phyloP scores from a whole-genome alignment of 371 early-diverging fungal species.

The Scutellospora calospora region DNA sequence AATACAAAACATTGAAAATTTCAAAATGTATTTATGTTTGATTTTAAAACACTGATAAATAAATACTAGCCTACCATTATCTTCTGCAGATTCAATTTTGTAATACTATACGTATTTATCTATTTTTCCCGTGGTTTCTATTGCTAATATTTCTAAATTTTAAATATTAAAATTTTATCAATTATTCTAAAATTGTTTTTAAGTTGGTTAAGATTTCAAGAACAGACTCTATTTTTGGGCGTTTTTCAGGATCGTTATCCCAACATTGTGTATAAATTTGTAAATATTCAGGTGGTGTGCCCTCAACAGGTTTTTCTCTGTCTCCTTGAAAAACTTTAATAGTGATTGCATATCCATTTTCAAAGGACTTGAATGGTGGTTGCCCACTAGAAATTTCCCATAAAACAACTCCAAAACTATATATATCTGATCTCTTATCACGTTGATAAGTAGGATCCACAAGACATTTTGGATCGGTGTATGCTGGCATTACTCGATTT shows the following conservation, averaged over 20 bases:
- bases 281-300: not conserved
- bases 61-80: too few relatives aligned
- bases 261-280: slow-evolving; percentile 20
- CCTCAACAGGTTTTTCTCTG: not conserved
- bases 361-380: not conserved
- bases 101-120: too few relatives aligned
- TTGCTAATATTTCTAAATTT: too few relatives aligned
- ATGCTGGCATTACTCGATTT: not conserved
- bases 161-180: too few relatives aligned
- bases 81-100: too few relatives aligned
- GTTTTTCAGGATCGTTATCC: not conserved
- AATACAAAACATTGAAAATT: too few relatives aligned
- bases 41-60: too few relatives aligned
- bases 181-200: too few relatives aligned
- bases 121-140: too few relatives aligned
- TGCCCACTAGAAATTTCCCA: not conserved
- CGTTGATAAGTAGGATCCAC: not conserved
- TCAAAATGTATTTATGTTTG: too few relatives aligned
- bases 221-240: not conserved
- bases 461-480: not conserved
- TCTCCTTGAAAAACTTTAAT: not conserved
- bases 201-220: not conserved
- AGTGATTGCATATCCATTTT: not conserved
- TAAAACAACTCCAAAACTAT: not conserved
- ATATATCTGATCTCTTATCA: slow-evolving; percentile 10